Percentiles rank a stretch among this genome's conserved stretches.
Conservation (phyloP, 2,329 filamentous ascomycete genomes). For the Podosphaera leucotricha region DNA sequence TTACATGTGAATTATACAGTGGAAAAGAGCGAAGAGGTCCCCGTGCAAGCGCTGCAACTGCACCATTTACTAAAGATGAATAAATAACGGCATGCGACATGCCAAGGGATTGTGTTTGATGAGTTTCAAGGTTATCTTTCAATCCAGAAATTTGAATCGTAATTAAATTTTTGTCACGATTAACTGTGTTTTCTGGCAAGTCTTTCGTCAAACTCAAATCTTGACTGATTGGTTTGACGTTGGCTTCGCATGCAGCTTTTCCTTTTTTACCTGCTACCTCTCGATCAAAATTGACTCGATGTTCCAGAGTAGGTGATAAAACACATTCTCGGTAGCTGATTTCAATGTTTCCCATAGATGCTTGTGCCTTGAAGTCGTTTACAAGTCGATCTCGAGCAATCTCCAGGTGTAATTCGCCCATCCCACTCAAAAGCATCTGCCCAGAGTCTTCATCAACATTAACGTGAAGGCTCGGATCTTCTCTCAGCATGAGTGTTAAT, state of each 20-base stretch:
- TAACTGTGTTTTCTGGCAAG: conserved; percentile 20
- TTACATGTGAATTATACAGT: conserved; percentile 51
- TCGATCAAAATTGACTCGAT: conserved; percentile 48
- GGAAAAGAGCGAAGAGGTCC: conserved; percentile 65
- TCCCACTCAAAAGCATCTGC: conserved; percentile 79
- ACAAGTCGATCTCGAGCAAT: conserved; percentile 75
- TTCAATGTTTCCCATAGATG: conserved; percentile 66
- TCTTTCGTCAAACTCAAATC: not conserved
- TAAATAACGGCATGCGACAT: conserved; percentile 25
- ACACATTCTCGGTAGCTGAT: conserved; percentile 86
- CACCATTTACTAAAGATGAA: conserved; percentile 48
- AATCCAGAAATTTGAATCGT: conserved; percentile 22
- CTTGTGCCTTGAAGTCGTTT: conserved; percentile 72
- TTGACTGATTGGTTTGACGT: conserved; percentile 35
- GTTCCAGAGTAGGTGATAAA: conserved; percentile 28
- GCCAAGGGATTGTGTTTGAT: conserved; percentile 25
- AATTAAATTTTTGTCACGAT: conserved; percentile 49
- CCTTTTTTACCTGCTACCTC: conserved; percentile 59
- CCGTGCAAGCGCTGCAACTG: conserved; percentile 58
- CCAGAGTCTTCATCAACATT: conserved; percentile 72
- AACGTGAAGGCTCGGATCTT: conserved; percentile 81
- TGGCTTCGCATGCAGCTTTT: conserved; percentile 50
- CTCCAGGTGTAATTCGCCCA: conserved; percentile 90
- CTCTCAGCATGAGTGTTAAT: conserved; percentile 55
- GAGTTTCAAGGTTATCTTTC: conserved; percentile 17